These are phyloP conservation scores for Papiliotrema fonsecae DNA, from an alignment of 1,284 basidiomycete genomes.

Conservation along the genomic window DNA sequence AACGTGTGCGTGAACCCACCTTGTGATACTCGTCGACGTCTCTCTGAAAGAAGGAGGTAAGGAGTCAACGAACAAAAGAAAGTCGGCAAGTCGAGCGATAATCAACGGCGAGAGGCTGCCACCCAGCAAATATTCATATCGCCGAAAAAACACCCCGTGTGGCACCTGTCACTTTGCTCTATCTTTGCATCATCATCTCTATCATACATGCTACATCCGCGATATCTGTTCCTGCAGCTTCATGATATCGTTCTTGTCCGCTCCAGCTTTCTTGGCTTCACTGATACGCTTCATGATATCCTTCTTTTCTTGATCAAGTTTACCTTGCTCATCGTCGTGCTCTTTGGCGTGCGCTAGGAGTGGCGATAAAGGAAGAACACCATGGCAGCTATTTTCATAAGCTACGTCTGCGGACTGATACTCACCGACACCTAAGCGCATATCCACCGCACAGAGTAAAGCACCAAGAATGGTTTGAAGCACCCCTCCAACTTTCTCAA, in stretches of 20 bases:
- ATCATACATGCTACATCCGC: constrained; percentile 1
- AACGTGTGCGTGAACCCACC: background rate
- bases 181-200: background rate
- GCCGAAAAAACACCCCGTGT: background rate
- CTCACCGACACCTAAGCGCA: constrained; percentile 11
- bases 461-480: constrained; percentile 6
- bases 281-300: constrained; percentile 21
- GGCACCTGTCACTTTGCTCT: background rate
- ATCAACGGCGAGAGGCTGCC: background rate
- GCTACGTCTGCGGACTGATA: background rate
- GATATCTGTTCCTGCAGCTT: constrained; percentile 13
- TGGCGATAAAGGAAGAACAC: constrained; percentile 38
- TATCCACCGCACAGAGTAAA: constrained; percentile 7
- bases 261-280: constrained; percentile 27
- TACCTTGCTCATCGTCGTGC: constrained; percentile 13
- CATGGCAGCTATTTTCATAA: constrained; percentile 11
- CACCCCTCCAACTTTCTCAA: constrained; percentile 11
- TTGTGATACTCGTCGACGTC: background rate
- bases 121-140: background rate
- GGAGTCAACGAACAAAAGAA: constrained; percentile 3
- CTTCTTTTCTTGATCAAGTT: constrained; percentile 29
- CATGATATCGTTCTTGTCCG: constrained; percentile 9
- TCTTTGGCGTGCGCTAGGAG: constrained; percentile 20
- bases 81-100: background rate
- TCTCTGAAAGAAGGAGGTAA: background rate